Base-by-base conservation (phyloP, 208 protist species). In the Leishmania tropica region DNA sequence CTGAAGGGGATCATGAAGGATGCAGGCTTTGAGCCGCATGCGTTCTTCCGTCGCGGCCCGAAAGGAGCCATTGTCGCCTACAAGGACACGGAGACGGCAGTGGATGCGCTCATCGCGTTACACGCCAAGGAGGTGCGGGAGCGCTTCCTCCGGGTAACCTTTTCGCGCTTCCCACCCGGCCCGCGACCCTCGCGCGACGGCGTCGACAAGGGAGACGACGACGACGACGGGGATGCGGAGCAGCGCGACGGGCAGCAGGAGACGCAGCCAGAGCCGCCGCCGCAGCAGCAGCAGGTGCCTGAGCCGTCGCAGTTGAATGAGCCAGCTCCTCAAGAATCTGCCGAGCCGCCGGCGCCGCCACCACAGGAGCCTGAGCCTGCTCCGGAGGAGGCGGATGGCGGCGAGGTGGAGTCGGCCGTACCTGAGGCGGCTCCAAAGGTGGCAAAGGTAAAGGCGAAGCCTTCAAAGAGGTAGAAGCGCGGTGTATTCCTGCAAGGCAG, bases 111-210 rank as follows among this genome's bases (percentile, higher is more conserved):
- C n/a, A 89, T 96, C 70, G 85, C 85, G n/a, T 60, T 92, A 28
- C 93, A 97, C 68, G 92, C 85, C 10, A 84, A 91, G 76, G 86
- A 95, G 60, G 40, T 94, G 13, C 88, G 93, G 47, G 88, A 91
- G 24, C 92, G 89, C 62, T 94, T 90, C 74, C 81, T 97, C 31
- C 88, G 91, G 40, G 85, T 95, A n/a, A 96, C 92, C 37, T 97
- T 97, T 83, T 97, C 94, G 4, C 90, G 92, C 79, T 94, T 93
- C 65, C 88, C 93, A 35, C 92, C 94, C 1, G 93, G 83, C 10
- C 90, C 90, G 24, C 90, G 87, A 6, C 79, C 56, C 40, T 56
- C 54, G 35, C 48, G 21, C 24, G 75, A 81, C 37, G 88, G 80
- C 40, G 87, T 68, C 64, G 81, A 85, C 17, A 81, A 83, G 19